phyloP scores from a whole-genome alignment of 208 protist genomes.

The Leishmania tarentolae region DNA sequence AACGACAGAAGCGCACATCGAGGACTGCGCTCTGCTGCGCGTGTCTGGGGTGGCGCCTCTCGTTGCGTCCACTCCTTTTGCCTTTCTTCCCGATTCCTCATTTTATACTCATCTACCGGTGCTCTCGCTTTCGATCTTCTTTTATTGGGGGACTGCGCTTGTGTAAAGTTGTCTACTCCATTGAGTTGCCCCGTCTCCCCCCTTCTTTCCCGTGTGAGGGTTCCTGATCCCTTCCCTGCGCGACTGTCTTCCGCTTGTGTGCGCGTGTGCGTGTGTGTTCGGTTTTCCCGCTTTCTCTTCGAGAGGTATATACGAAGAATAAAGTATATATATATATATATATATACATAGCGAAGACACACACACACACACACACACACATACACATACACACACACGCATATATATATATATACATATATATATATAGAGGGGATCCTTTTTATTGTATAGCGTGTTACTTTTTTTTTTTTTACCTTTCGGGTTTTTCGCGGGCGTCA shows the following conservation, averaged over 20 bases:
- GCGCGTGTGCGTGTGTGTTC: not conserved
- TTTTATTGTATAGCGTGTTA: not conserved
- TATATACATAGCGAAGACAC: not conserved
- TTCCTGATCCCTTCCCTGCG: not conserved
- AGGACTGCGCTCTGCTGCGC: not conserved
- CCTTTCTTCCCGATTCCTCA: not conserved
- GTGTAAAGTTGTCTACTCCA: not conserved
- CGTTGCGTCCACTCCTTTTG: not conserved
- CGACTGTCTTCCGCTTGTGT: not conserved
- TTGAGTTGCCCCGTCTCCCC: not conserved
- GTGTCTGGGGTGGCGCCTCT: not conserved
- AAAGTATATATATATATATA: constrained; percentile 1
- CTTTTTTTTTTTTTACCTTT: not conserved
- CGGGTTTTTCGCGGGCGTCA: not conserved
- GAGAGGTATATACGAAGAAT: not conserved
- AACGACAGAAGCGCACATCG: not conserved
- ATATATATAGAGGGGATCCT: not conserved
- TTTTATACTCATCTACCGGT: not conserved
- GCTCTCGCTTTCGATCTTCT: not conserved
- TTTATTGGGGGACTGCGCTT: constrained; percentile 11
- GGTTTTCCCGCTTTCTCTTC: constrained; percentile 3
- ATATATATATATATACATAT: not conserved
- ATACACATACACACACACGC: not conserved
- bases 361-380: not conserved
- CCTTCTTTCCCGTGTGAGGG: not conserved